phyloP scores from a whole-genome alignment of 345 rosid genomes.

The Syzygium aromaticum region DNA sequence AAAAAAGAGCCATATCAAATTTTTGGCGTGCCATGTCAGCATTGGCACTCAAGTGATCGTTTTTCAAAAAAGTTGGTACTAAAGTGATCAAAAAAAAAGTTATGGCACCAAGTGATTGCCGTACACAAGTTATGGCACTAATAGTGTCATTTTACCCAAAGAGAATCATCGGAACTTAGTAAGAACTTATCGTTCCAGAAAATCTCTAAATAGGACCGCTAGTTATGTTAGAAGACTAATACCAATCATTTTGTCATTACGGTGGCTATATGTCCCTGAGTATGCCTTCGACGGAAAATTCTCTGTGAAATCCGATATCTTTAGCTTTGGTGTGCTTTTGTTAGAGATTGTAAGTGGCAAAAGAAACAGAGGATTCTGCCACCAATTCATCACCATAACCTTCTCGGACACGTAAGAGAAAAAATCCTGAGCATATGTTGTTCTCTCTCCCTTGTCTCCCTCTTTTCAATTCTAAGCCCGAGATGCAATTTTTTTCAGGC shows the following conservation, averaged over 20 bases:
- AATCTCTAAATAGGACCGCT: no score
- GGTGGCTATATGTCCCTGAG: background rate
- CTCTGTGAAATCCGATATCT: conserved; percentile 33
- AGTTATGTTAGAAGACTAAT: background rate
- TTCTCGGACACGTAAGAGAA: conserved; percentile 13
- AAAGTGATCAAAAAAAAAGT: no score
- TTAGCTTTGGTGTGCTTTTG: conserved; percentile 38
- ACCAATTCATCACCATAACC: conserved; percentile 11
- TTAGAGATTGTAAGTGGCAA: conserved; percentile 40
- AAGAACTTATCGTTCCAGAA: background rate
- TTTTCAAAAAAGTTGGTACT: no score
- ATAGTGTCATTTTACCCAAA: background rate
- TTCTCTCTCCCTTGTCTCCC: background rate
- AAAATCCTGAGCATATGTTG: background rate
- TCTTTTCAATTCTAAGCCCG: background rate
- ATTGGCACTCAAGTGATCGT: no score
- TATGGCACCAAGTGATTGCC: no score
- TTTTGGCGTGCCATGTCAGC: no score
- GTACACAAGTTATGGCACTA: no score
- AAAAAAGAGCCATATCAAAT: no score
- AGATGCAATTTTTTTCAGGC: conserved; percentile 1
- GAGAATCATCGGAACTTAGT: background rate
- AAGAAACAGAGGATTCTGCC: conserved; percentile 34
- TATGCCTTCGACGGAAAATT: background rate
- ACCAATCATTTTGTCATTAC: background rate